These are phyloP conservation scores for Diversispora eburnea DNA, from an alignment of 192 early-diverging fungal genomes.

Conservation along the genomic window DNA sequence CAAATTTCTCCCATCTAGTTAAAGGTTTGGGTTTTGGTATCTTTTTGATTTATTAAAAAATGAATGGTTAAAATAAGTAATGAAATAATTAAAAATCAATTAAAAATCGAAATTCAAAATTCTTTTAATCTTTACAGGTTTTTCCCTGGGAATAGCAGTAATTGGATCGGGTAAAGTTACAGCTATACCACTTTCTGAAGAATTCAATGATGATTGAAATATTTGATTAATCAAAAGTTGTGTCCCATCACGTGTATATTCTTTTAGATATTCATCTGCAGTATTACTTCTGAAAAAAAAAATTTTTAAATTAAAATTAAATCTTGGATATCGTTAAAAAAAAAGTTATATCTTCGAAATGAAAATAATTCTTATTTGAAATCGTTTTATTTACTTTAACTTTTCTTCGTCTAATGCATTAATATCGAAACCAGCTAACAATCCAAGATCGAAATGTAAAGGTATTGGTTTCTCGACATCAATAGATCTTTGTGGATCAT, in stretches of 20 bases:
- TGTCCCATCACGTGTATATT: conserved; percentile 71
- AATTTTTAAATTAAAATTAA: background rate
- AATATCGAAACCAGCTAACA: conserved; percentile 76
- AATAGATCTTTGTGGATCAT: conserved; percentile 48
- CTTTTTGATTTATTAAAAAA: conserved; percentile 25
- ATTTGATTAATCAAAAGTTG: conserved; percentile 88
- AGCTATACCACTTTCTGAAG: conserved; percentile 70
- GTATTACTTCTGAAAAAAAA: conserved; percentile 33
- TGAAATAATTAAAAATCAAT: background rate
- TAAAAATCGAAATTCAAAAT: background rate
- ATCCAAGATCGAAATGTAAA: conserved; percentile 84
- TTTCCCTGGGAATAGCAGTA: conserved; percentile 79
- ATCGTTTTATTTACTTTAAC: conserved; percentile 41
- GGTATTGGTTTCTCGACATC: conserved; percentile 79
- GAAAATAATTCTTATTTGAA: too few relatives aligned
- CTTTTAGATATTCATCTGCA: conserved; percentile 58
- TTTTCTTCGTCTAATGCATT: conserved; percentile 72
- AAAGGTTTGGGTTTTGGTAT: conserved; percentile 83
- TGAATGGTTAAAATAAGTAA: background rate
- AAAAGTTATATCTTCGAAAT: too few relatives aligned
- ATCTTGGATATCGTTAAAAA: too few relatives aligned
- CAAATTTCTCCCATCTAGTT: conserved; percentile 99
- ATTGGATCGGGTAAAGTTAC: conserved; percentile 70
- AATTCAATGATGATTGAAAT: conserved; percentile 69
- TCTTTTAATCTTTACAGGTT: conserved; percentile 52